Conservation (phyloP, 108 stramenopile genomes). For the Cyclotella baltica region DNA sequence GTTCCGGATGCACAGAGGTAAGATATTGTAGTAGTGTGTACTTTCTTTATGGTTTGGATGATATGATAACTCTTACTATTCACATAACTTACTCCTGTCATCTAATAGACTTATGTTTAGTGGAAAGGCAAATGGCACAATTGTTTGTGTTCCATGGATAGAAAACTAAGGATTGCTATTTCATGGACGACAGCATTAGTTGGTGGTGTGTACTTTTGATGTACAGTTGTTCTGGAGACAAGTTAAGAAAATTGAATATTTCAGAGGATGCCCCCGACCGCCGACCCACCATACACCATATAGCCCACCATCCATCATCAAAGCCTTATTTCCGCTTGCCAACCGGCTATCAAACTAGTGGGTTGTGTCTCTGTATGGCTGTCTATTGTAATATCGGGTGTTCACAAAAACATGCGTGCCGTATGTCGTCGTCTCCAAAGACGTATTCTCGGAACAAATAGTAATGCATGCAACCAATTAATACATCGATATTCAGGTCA, state of each 20-base stretch:
- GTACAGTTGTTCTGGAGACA: background rate
- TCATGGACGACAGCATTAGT: background rate
- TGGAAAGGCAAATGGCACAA: slow-evolving; percentile 60
- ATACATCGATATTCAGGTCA: no score
- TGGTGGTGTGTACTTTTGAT: no score
- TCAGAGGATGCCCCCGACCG: background rate
- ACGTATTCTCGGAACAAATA: no score
- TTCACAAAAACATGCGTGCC: no score
- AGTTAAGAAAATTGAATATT: background rate
- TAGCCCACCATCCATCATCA: no score
- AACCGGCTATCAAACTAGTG: no score
- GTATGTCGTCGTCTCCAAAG: no score
- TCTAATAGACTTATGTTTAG: slow-evolving; percentile 40
- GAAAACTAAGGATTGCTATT: slow-evolving; percentile 13
- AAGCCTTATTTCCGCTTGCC: no score
- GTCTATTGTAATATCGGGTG: no score
- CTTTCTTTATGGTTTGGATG: background rate
- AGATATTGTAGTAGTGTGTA: background rate
- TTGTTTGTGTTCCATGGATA: slow-evolving; percentile 80
- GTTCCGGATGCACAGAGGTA: slow-evolving; percentile 64
- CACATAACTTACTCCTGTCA: background rate
- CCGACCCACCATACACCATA: no score
- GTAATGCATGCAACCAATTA: no score
- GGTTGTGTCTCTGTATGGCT: no score
- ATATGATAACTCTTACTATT: background rate